Conservation (phyloP, 805 yeast species). For the Cyberlindnera maritima region DNA sequence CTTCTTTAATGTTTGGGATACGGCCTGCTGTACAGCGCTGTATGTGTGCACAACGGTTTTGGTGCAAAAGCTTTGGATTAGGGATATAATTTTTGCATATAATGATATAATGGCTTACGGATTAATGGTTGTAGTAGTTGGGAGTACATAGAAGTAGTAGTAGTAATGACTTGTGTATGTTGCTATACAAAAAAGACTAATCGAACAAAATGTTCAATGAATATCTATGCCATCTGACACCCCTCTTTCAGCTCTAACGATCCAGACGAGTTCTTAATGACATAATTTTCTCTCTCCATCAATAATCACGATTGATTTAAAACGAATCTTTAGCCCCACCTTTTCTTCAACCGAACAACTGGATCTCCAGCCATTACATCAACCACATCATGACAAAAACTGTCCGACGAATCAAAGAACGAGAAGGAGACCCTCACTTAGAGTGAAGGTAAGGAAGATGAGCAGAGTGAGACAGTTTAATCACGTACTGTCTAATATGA, state of each 20-base stretch:
- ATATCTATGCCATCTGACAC: slow-evolving; percentile 32
- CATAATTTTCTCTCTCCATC: slow-evolving; percentile 20
- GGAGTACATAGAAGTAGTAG: neutral
- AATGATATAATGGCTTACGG: neutral
- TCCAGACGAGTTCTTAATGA: slow-evolving; percentile 29
- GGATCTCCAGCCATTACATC: slow-evolving; percentile 3
- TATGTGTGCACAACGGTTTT: too few relatives aligned
- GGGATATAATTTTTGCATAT: too few relatives aligned
- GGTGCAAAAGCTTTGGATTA: too few relatives aligned
- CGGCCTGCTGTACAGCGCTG: too few relatives aligned
- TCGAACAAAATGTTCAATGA: neutral
- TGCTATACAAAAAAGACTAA: neutral
- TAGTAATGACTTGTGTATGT: too few relatives aligned
- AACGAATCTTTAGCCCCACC: slow-evolving; percentile 10
- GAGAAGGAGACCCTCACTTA: slow-evolving; percentile 7
- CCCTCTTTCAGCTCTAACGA: slow-evolving; percentile 28
- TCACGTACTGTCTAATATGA: slow-evolving; percentile 67
- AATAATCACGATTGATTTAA: slow-evolving; percentile 22
- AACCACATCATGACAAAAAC: slow-evolving; percentile 8
- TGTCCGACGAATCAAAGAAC: neutral
- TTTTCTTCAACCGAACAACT: slow-evolving; percentile 5
- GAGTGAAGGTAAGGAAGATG: slow-evolving; percentile 12
- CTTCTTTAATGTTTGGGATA: too few relatives aligned
- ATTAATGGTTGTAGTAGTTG: too few relatives aligned
- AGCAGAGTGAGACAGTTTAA: slow-evolving; percentile 18